phyloP scores from a whole-genome alignment of 1,284 basidiomycete species.

The Gomphus bonarii region DNA sequence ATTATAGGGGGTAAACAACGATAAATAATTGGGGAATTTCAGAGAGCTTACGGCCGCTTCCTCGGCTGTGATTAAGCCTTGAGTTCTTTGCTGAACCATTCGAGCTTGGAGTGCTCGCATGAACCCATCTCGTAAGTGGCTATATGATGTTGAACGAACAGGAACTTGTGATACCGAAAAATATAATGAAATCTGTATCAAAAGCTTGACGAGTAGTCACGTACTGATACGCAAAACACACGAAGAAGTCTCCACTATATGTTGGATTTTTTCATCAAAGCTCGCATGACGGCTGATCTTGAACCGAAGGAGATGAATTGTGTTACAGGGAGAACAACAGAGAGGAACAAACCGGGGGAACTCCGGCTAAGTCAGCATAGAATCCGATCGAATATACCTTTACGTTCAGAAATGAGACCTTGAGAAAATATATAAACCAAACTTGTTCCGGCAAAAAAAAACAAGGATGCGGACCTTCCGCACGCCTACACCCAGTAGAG shows the following conservation, averaged over 20 bases:
- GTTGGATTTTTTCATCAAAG: constrained; percentile 58
- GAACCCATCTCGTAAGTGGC: constrained; percentile 81
- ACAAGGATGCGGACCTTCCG: constrained; percentile 43
- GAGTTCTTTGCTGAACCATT: constrained; percentile 42
- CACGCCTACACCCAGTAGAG: constrained; percentile 73
- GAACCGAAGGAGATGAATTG: constrained; percentile 8
- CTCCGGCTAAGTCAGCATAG: constrained; percentile 64
- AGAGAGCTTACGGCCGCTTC: constrained; percentile 25
- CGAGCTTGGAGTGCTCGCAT: constrained; percentile 65
- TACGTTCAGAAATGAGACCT: constrained; percentile 60
- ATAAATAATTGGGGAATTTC: no score
- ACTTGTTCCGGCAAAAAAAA: not conserved
- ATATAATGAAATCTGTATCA: not conserved
- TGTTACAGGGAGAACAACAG: not conserved
- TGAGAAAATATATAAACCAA: not conserved
- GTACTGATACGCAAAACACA: constrained; percentile 69
- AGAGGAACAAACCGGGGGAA: constrained; percentile 36
- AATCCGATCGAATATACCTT: constrained; percentile 82
- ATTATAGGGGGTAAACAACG: constrained; percentile 18
- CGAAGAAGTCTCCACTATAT: constrained; percentile 55
- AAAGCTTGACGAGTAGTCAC: constrained; percentile 15
- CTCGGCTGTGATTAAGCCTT: constrained; percentile 43
- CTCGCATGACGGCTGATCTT: constrained; percentile 38
- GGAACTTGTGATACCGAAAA: constrained; percentile 43
- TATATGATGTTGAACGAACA: constrained; percentile 60